Conservation (phyloP, 805 yeast genomes). For the Hanseniaspora meyeri region DNA sequence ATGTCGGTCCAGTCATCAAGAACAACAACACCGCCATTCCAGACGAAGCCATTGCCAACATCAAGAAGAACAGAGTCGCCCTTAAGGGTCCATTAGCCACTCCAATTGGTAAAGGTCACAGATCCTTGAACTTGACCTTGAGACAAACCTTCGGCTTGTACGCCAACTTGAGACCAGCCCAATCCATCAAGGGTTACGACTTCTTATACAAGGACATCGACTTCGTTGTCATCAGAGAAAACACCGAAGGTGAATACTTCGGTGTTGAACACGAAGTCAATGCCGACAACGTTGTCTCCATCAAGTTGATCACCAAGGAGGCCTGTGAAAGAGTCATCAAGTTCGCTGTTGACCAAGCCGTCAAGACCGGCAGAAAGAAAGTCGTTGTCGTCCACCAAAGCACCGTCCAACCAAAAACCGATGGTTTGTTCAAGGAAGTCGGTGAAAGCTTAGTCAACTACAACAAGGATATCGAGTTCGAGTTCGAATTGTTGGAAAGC, state of each 20-base stretch:
- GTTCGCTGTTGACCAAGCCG: conserved; percentile 95
- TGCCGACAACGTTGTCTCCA: conserved; percentile 97
- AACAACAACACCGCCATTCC: conserved; percentile 92
- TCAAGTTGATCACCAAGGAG: conserved; percentile 89
- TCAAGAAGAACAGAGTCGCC: conserved; percentile 86
- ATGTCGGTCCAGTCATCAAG: conserved; percentile 83
- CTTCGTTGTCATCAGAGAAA: conserved; percentile 93
- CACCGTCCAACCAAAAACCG: conserved; percentile 94
- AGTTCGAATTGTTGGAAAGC: conserved; percentile 86
- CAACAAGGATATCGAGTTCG: conserved; percentile 78
- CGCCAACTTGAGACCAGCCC: conserved; percentile 96
- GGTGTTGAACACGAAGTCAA: conserved; percentile 97
- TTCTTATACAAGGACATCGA: conserved; percentile 75
- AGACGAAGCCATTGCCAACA: conserved; percentile 78
- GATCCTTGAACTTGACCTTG: conserved; percentile 89
- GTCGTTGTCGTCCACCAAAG: conserved; percentile 96
- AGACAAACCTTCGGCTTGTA: conserved; percentile 93
- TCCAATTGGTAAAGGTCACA: conserved; percentile 98
- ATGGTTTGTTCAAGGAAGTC: conserved; percentile 87
- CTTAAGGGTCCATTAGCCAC: conserved; percentile 97
- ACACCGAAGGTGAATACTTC: conserved; percentile 98
- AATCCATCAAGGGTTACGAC: conserved; percentile 82
- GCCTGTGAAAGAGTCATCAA: conserved; percentile 94
- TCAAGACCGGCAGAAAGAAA: conserved; percentile 72
- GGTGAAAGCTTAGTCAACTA: conserved; percentile 83